Evolutionary conservation across 2,329 filamentous ascomycete genomes (phyloP).

Genomic region (Exophiala sideris): DNA sequence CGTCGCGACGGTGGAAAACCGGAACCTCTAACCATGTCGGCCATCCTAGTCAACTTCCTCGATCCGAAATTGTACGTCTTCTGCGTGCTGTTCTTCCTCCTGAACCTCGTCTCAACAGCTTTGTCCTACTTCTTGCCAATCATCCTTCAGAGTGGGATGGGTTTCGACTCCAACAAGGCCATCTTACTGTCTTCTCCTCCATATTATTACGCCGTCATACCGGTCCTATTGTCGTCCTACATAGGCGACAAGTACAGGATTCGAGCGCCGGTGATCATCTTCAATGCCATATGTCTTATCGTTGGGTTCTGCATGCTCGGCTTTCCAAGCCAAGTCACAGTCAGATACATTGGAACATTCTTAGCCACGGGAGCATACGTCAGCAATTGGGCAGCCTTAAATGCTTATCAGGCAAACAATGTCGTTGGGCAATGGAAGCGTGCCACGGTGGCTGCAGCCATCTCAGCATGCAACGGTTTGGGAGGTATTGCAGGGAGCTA

Average conservation of each 20-base stretch:
- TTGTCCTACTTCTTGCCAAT: constrained; percentile 64
- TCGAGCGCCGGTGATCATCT: constrained; percentile 61
- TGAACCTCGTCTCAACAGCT: constrained; percentile 64
- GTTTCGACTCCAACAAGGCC: constrained; percentile 50
- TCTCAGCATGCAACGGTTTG: constrained; percentile 60
- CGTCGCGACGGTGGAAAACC: constrained; percentile 55
- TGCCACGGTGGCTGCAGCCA: constrained; percentile 56
- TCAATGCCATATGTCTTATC: constrained; percentile 62
- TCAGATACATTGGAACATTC: constrained; percentile 63
- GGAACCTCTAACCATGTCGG: constrained; percentile 55
- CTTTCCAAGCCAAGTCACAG: constrained; percentile 55
- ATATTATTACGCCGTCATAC: constrained; percentile 65
- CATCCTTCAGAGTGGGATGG: constrained; percentile 52
- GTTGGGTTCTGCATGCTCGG: constrained; percentile 64
- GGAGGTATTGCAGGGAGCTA: constrained; percentile 65
- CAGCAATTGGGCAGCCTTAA: constrained; percentile 66
- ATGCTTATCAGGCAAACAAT: constrained; percentile 62
- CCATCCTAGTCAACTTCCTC: constrained; percentile 63
- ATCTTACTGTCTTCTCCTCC: constrained; percentile 65
- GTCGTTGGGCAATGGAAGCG: constrained; percentile 64
- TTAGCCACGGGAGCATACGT: constrained; percentile 66
- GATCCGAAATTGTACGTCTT: constrained; percentile 25
- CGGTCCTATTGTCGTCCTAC: constrained; percentile 60
- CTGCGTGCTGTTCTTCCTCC: constrained; percentile 53
- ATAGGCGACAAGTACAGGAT: constrained; percentile 60